Conservation (phyloP, 169 alveolate species). For the Amoebophrya sp. region DNA sequence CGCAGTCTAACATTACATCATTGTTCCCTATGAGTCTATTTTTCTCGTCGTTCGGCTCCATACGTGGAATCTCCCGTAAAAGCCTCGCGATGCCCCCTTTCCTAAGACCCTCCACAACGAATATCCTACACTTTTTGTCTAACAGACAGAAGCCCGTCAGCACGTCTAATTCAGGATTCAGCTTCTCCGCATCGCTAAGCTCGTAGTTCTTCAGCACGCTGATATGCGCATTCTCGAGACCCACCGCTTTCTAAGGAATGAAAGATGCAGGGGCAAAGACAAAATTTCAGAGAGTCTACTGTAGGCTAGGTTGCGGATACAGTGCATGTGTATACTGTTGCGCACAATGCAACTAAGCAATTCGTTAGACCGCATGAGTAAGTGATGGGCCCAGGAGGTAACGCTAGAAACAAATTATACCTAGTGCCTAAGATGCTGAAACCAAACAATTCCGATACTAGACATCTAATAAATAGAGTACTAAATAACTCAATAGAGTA, state of each 20-base stretch:
- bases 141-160: not conserved
- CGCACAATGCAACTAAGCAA: too few species aligned
- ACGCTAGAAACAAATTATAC: too few species aligned
- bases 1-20: not conserved
- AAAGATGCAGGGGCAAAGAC: too few species aligned
- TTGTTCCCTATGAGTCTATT: not conserved
- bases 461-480: too few species aligned
- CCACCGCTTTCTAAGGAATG: not conserved
- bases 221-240: not conserved
- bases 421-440: too few species aligned
- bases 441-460: too few species aligned
- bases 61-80: not conserved
- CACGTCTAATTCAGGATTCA: not conserved
- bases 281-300: too few species aligned
- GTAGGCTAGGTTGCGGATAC: too few species aligned
- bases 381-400: too few species aligned
- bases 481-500: too few species aligned
- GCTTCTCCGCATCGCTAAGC: not conserved
- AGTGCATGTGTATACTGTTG: too few species aligned
- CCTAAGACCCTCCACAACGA: not conserved
- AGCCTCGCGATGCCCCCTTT: not conserved
- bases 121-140: not conserved
- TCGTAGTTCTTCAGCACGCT: not conserved
- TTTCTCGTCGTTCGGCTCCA: not conserved
- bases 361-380: too few species aligned